These are phyloP conservation scores for Ustilago curta DNA, from an alignment of 1,284 basidiomycete species.

Conservation along the genomic window DNA sequence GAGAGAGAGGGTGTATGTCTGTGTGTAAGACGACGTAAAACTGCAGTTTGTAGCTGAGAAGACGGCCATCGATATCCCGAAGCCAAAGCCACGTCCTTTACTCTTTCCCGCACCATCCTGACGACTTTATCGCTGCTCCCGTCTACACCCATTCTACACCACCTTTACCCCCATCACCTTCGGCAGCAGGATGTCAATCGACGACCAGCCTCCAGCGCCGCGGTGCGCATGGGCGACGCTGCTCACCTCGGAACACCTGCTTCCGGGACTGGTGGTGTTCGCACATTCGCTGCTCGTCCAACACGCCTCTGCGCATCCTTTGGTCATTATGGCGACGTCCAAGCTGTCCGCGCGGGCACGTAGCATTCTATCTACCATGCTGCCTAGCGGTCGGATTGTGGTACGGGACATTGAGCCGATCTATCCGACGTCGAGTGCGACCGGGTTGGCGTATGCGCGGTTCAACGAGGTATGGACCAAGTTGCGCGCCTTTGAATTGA, in stretches of 20 bases:
- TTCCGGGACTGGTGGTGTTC: constrained; percentile 59
- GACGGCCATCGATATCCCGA: too few species aligned
- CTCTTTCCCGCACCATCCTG: too few species aligned
- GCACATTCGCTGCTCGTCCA: constrained; percentile 52
- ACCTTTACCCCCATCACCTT: background rate
- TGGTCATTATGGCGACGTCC: constrained; percentile 58
- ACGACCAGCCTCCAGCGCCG: constrained; percentile 7
- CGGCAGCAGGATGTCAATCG: constrained; percentile 31
- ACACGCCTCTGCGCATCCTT: constrained; percentile 46
- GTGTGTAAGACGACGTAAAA: too few species aligned
- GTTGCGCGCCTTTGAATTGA: constrained; percentile 61
- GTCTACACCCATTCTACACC: background rate
- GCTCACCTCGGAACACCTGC: constrained; percentile 57
- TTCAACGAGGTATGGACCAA: constrained; percentile 68
- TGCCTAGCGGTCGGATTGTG: constrained; percentile 18
- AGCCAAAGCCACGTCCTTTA: too few species aligned
- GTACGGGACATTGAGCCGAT: constrained; percentile 51
- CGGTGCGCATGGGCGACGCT: constrained; percentile 59
- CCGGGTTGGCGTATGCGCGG: constrained; percentile 41
- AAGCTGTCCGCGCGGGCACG: constrained; percentile 41
- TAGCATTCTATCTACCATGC: constrained; percentile 34
- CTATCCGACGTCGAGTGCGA: constrained; percentile 24
- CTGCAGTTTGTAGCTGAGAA: too few species aligned
- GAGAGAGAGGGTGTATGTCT: too few species aligned
- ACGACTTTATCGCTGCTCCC: background rate